phyloP scores from a whole-genome alignment of 768 basidiomycete species.

The Hypholoma sublateritium region DNA sequence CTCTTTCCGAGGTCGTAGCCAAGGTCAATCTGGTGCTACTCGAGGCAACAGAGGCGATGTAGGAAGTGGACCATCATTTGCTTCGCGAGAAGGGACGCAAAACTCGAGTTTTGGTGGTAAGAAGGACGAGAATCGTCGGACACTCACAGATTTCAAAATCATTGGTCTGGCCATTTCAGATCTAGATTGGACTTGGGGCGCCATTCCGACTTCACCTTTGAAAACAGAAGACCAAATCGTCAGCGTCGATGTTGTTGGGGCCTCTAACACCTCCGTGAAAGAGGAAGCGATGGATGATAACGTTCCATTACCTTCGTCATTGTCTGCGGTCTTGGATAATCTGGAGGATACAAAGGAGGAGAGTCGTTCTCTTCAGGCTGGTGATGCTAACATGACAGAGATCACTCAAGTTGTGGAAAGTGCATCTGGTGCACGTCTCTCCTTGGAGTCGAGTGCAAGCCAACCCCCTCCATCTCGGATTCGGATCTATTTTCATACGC shows the following conservation, averaged over 20 bases:
- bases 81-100: constrained; percentile 49
- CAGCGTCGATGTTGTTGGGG: constrained; percentile 26
- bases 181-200: constrained; percentile 87
- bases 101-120: constrained; percentile 58
- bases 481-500: constrained; percentile 91
- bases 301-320: constrained; percentile 15
- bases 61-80: constrained; percentile 34
- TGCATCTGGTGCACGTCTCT: constrained; percentile 20
- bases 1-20: constrained; percentile 62
- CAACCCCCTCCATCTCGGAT: constrained; percentile 73
- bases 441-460: constrained; percentile 32
- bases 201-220: constrained; percentile 41
- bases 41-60: constrained; percentile 44
- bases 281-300: constrained; percentile 34
- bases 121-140: constrained; percentile 87
- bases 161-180: constrained; percentile 84
- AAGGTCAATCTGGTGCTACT: constrained; percentile 45
- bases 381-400: constrained; percentile 29
- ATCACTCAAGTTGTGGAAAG: constrained; percentile 29
- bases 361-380: constrained; percentile 23
- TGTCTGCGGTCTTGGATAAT: constrained; percentile 20
- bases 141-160: constrained; percentile 98
- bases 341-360: constrained; percentile 27
- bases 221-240: constrained; percentile 32
- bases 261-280: constrained; percentile 30